Evolutionary conservation across 75 land plant species (phyloP), one percentile per base, ranked within the genome.

Genomic region (Picea glauca): DNA sequence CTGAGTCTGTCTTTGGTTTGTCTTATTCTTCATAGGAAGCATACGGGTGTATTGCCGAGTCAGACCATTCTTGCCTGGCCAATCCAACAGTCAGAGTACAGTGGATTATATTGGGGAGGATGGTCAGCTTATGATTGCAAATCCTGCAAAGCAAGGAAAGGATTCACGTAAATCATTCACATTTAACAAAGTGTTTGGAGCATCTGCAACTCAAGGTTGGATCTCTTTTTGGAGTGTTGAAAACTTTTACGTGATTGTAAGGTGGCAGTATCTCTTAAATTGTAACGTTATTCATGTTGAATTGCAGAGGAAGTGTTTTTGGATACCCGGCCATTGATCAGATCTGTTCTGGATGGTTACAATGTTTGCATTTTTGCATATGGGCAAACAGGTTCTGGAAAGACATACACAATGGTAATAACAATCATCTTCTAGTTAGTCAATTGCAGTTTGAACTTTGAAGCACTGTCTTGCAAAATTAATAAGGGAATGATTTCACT

Each of bases 341-440:
- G 99, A 38, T 98, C 99, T 57, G 96, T 95, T 76, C 86, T 98
- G 76, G 98, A 98, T 88, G 99, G 99, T 62, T 98, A 84, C 76
- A 98, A 98, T 85, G 99, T 98, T 54, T 98, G 99, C 79, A 98
- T 98, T 66, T 98, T 98, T 92, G 99, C 99, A 13, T 95, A 98
- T 92, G 99, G 99, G 23, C 99, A 98, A 79, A 98, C 99, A 31
- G 99, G 99, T 54, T 98, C 99, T 20, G 99, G 99, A 30, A 98
- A 98, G 79, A 98, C 99, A 62, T 92, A 76, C 76, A 98, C 98
- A 46, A 98, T 98, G 99, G 99, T 97, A 86, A 78, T 78, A 63
- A 58, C 56, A 72, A 35, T 31, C 60, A 18, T 67, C 23, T 35
- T 74, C 17, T 33, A 26, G 14, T 58, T 78, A 30, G 62, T 26